Conservation (phyloP, 441 rosid species). For the Erodium chrysanthum region DNA sequence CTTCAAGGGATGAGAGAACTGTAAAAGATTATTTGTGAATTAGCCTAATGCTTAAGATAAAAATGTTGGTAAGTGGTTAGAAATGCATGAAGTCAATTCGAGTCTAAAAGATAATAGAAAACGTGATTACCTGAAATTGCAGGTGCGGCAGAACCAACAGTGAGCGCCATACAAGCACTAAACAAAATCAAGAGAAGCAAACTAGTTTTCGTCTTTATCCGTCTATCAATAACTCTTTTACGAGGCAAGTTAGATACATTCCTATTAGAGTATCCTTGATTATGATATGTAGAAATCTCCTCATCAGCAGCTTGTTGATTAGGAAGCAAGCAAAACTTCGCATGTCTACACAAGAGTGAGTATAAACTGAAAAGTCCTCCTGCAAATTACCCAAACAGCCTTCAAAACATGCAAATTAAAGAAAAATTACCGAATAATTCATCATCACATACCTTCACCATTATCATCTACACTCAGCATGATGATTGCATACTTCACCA, state of each 20-base stretch:
- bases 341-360: slow-evolving; percentile 81
- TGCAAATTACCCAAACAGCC: slow-evolving; percentile 23
- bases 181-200: slow-evolving; percentile 62
- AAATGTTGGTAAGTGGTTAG: neutral
- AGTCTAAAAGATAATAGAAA: neutral
- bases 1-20: slow-evolving; percentile 85
- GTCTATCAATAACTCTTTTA: slow-evolving; percentile 63
- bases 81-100: neutral
- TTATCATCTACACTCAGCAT: slow-evolving; percentile 4
- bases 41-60: neutral
- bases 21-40: slow-evolving; percentile 23
- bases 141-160: slow-evolving; percentile 76
- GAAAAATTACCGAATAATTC: neutral
- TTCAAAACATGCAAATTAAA: neutral
- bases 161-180: slow-evolving; percentile 81
- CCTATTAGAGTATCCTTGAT: slow-evolving; percentile 24
- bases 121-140: slow-evolving; percentile 60
- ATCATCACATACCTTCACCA: neutral
- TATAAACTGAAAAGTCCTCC: slow-evolving; percentile 89
- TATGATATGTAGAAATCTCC: slow-evolving; percentile 75
- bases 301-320: slow-evolving; percentile 95
- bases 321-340: slow-evolving; percentile 71
- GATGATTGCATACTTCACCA: slow-evolving; percentile 1
- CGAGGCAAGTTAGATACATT: slow-evolving; percentile 35
- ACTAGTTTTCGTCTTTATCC: slow-evolving; percentile 53